Percentiles rank a stretch among this genome's conserved stretches.
Evolutionary conservation across 1,139 yeast species (phyloP).

Genomic region (Arxiozyma telluris): DNA sequence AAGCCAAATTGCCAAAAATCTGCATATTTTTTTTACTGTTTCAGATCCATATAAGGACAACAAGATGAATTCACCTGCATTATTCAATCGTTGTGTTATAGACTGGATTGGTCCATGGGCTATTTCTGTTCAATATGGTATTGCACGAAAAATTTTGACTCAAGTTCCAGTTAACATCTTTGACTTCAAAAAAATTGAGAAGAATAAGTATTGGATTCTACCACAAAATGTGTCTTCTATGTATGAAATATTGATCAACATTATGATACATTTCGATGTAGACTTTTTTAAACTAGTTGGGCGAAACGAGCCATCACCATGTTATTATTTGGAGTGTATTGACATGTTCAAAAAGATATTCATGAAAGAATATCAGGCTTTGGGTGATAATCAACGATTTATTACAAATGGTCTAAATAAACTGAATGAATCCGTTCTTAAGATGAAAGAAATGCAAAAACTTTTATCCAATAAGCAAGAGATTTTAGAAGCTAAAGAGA

Average conservation of each 20-base stretch:
- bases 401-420: slow-evolving; percentile 66
- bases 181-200: slow-evolving; percentile 32
- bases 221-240: slow-evolving; percentile 24
- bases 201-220: slow-evolving; percentile 13
- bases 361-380: slow-evolving; percentile 36
- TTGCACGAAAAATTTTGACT: slow-evolving; percentile 39
- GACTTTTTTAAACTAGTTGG: not conserved
- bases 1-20: slow-evolving; percentile 53
- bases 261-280: slow-evolving; percentile 35
- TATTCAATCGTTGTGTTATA: slow-evolving; percentile 82
- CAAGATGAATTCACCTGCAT: slow-evolving; percentile 68
- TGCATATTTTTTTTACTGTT: slow-evolving; percentile 79
- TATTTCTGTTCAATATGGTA: slow-evolving; percentile 39
- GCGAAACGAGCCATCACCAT: slow-evolving; percentile 43
- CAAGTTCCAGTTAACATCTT: slow-evolving; percentile 47
- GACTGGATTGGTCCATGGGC: slow-evolving; percentile 92
- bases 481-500: slow-evolving; percentile 46
- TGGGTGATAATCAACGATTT: slow-evolving; percentile 67
- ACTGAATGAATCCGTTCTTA: slow-evolving; percentile 66
- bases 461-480: slow-evolving; percentile 47
- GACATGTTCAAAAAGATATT: slow-evolving; percentile 41
- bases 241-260: slow-evolving; percentile 42
- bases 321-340: slow-evolving; percentile 48
- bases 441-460: slow-evolving; percentile 53
- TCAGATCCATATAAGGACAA: slow-evolving; percentile 32